Conservation (phyloP, 1,284 basidiomycete genomes). For the Marasmius sp. region DNA sequence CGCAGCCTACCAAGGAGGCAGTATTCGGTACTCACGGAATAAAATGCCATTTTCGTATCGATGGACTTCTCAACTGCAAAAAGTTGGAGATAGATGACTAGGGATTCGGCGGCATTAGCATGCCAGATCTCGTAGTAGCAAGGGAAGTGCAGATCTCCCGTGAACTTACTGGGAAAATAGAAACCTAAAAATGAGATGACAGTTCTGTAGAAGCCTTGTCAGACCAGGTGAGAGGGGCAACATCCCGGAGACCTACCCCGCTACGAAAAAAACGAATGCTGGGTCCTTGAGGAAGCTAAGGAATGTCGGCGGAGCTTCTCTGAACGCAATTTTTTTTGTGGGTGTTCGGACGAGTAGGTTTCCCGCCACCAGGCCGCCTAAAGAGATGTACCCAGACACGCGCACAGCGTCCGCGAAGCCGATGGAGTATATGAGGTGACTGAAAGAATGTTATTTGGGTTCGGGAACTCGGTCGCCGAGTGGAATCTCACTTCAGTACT, state of each 20-base stretch:
- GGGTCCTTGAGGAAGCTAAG: constrained; percentile 21
- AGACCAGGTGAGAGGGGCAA: neutral
- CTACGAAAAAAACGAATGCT: constrained; percentile 18
- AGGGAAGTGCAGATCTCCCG: neutral
- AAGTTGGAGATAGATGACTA: constrained; percentile 26
- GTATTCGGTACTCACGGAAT: constrained; percentile 20
- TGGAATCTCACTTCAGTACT: neutral
- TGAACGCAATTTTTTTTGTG: constrained; percentile 3
- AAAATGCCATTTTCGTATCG: constrained; percentile 20
- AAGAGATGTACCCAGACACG: constrained; percentile 21
- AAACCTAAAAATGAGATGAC: constrained; percentile 20
- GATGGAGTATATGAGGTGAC: constrained; percentile 20
- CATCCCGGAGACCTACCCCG: constrained; percentile 15
- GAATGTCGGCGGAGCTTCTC: constrained; percentile 14
- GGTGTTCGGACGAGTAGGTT: constrained; percentile 22
- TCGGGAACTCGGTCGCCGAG: neutral
- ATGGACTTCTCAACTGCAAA: constrained; percentile 22
- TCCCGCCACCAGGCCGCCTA: constrained; percentile 18
- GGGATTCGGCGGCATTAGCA: neutral
- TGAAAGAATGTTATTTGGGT: neutral
- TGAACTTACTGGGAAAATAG: constrained; percentile 21
- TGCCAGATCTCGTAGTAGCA: neutral
- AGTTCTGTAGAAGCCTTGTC: constrained; percentile 1
- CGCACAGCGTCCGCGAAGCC: constrained; percentile 26
- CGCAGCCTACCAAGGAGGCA: neutral